These are phyloP conservation scores for Triticum monococcum DNA, from an alignment of 176 grass and related monocot species.

Conservation along the genomic window DNA sequence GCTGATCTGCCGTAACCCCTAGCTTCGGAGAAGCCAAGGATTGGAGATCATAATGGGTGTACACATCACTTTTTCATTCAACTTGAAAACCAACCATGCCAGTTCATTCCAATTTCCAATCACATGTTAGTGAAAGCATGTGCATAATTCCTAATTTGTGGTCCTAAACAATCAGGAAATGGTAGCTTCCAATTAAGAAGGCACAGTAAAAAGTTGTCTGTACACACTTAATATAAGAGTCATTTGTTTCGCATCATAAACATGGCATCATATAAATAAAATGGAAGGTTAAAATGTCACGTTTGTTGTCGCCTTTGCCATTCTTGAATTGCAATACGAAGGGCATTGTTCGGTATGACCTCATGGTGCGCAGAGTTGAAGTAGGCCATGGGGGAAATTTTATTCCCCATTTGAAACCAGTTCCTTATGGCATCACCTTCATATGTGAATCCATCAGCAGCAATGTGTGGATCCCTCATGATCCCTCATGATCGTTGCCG, in stretches of 20 bases:
- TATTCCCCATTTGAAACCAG: slow-evolving; percentile 43
- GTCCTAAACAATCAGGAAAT: too few species aligned
- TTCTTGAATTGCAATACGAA: slow-evolving; percentile 47
- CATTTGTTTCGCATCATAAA: slow-evolving; percentile 10
- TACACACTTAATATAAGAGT: neutral
- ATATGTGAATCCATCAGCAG: slow-evolving; percentile 58
- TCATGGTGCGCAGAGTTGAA: slow-evolving; percentile 24
- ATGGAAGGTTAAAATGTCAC: neutral
- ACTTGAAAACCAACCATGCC: neutral
- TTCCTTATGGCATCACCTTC: slow-evolving; percentile 51
- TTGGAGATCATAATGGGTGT: neutral
- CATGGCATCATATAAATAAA: neutral
- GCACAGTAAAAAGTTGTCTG: too few species aligned
- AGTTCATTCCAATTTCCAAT: neutral
- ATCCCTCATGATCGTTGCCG: neutral
- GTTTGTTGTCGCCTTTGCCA: slow-evolving; percentile 26
- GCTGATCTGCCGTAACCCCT: too few species aligned
- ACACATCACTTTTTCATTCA: neutral
- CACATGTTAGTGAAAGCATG: too few species aligned
- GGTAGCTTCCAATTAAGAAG: too few species aligned
- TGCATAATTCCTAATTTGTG: too few species aligned
- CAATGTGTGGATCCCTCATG: slow-evolving; percentile 53
- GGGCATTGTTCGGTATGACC: slow-evolving; percentile 40
- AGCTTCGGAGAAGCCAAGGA: too few species aligned
- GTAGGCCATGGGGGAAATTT: slow-evolving; percentile 46